These are phyloP conservation scores for Cymbopogon flexuosus DNA, from an alignment of 202 grass and related monocot genomes.

Conservation along the genomic window DNA sequence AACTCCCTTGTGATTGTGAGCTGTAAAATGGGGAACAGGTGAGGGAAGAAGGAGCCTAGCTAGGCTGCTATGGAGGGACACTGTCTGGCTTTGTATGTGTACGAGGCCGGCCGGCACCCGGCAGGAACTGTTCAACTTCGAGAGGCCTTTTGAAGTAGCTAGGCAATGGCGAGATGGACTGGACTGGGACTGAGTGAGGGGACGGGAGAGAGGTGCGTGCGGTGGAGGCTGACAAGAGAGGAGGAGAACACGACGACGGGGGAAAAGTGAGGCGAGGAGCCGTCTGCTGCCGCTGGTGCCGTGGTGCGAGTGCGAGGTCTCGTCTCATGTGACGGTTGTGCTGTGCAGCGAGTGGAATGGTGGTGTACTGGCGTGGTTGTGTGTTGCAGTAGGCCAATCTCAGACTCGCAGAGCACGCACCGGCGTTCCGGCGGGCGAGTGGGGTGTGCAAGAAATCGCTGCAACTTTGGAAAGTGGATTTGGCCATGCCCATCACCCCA, in stretches of 20 bases:
- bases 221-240: conserved; percentile 39
- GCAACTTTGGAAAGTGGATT: conserved; percentile 1
- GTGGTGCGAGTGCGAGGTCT: not conserved
- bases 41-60: not conserved
- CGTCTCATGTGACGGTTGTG: conserved; percentile 25
- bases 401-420: not conserved
- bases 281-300: not conserved
- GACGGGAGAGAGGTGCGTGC: conserved; percentile 14
- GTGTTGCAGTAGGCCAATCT: conserved; percentile 30
- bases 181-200: not conserved
- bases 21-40: not conserved
- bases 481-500: not conserved
- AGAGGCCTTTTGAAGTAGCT: conserved; percentile 3
- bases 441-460: conserved; percentile 36
- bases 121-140: not conserved
- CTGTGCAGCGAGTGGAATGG: conserved; percentile 7
- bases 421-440: not conserved
- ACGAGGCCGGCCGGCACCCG: not conserved
- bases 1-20: not conserved
- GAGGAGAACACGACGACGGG: conserved; percentile 17
- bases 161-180: not conserved
- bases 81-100: conserved; percentile 34
- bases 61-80: not conserved
- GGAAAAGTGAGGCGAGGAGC: not conserved
- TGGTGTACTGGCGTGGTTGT: not conserved